Base-by-base conservation (phyloP, 2,329 filamentous ascomycete genomes). In the Conoideocrella luteorostrata region DNA sequence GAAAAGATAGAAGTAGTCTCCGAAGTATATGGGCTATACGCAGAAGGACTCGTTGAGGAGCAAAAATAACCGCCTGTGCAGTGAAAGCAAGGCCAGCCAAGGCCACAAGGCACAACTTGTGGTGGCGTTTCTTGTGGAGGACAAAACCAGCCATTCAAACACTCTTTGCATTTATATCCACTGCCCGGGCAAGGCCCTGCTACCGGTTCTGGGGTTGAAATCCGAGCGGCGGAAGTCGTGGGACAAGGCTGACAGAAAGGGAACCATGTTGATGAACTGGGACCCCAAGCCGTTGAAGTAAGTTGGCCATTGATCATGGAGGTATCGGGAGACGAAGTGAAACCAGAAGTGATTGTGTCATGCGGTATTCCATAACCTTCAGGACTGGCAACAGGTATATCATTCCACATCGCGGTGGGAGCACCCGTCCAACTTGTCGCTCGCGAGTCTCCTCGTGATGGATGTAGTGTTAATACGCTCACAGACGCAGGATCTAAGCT, bases 21-120 rank as follows among this genome's bases (percentile, higher is more conserved):
- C 4, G 20, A 7, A 15, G 12, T 17, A 26, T 6, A 35, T 22
- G 17, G 12, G 18, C 39, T 35, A 15, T 17, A 13, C 21, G 17
- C 12, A 24, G 17, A n/a, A n/a, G n/a, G n/a, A 26, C n/a, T 37
- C 22, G 37, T 41, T 13, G 41, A 38, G 7, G 41, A 41, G 30
- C 57, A 62, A 34, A 58, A 63, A 45, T 50, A 60, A 11, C 59
- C 59, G 4, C 52, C 52, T 24, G 47, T 41, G 38, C 59, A 61
- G 32, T 62, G 58, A 29, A 56, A 56, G 20, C 60, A 63, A 18
- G 57, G 57, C 59, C 58, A 62, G 5, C 58, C 59, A 30, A 55
- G 45, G 0, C 58, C 59, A 32, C 58, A 61, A 2, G 57, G 52
- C 3, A 52, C 54, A 6, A 39, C 47, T 26, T 58, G 56, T 20